phyloP scores from a whole-genome alignment of 192 early-diverging fungal species.

The Allomyces javanicus region DNA sequence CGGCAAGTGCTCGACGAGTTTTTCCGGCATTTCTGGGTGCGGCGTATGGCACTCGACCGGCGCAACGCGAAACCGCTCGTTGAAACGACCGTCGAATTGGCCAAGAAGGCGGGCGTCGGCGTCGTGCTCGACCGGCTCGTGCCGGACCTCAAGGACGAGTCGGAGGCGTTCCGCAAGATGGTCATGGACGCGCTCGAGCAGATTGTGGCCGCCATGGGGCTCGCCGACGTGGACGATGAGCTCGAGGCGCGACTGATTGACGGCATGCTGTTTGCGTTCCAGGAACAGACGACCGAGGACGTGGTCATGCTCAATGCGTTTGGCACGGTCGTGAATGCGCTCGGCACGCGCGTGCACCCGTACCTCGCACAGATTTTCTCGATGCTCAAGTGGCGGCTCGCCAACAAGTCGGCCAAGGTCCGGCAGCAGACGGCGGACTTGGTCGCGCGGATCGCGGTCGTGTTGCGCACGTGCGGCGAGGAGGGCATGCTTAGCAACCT shows the following conservation, averaged over 20 bases:
- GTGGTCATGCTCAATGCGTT: constrained; percentile 85
- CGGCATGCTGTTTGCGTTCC: constrained; percentile 92
- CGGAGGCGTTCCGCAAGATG: constrained; percentile 85
- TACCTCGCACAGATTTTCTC: constrained; percentile 87
- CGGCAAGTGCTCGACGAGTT: constrained; percentile 84
- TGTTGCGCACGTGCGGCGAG: constrained; percentile 85
- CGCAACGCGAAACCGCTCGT: constrained; percentile 83
- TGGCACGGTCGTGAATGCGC: constrained; percentile 77
- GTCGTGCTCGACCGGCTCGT: constrained; percentile 75
- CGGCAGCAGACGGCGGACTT: constrained; percentile 95
- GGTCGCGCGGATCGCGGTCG: constrained; percentile 79
- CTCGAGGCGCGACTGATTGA: constrained; percentile 92
- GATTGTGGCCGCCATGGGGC: constrained; percentile 53
- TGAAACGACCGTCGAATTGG: constrained; percentile 89
- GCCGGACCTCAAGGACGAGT: constrained; percentile 86
- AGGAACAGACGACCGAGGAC: constrained; percentile 92
- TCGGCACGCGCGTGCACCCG: constrained; percentile 73
- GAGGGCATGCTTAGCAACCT: constrained; percentile 87
- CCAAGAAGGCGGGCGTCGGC: constrained; percentile 77
- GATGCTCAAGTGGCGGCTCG: constrained; percentile 88
- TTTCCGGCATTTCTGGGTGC: constrained; percentile 93
- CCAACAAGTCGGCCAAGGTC: constrained; percentile 88
- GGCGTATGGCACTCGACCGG: constrained; percentile 88
- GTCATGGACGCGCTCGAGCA: constrained; percentile 91
- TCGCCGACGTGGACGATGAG: constrained; percentile 75